These are phyloP conservation scores for Exserohilum turcica DNA, from an alignment of 2,329 filamentous ascomycete species.

Conservation along the genomic window DNA sequence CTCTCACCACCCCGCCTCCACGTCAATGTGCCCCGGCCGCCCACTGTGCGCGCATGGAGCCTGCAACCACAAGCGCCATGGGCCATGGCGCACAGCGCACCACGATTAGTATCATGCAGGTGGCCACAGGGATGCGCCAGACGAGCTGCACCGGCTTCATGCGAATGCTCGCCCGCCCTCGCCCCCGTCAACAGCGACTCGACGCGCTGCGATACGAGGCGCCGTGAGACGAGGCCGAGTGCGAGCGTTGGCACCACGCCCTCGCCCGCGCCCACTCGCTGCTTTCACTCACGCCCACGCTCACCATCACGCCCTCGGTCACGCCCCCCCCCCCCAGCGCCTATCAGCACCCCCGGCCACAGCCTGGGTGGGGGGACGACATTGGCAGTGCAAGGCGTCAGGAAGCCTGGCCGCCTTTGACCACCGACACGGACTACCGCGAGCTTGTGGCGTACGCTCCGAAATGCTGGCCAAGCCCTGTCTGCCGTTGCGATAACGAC, in stretches of 20 bases:
- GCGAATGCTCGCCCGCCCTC: neutral
- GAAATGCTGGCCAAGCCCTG: conserved; percentile 21
- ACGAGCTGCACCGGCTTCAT: conserved; percentile 5
- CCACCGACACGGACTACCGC: conserved; percentile 21
- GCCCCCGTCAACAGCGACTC: neutral
- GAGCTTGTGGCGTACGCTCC: conserved; percentile 19
- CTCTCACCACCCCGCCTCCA: conserved; percentile 10
- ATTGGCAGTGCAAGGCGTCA: conserved; percentile 25
- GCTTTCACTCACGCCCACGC: too few species aligned
- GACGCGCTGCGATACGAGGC: neutral
- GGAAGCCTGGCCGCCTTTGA: conserved; percentile 19
- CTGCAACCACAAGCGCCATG: too few species aligned
- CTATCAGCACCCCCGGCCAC: conserved; percentile 13
- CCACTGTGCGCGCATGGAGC: conserved; percentile 10
- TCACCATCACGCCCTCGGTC: too few species aligned
- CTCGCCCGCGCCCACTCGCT: neutral
- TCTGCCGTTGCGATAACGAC: conserved; percentile 33
- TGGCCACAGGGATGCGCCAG: conserved; percentile 11
- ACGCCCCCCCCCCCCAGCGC: conserved; percentile 16
- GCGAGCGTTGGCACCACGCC: conserved; percentile 1
- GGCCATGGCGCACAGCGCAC: conserved; percentile 14
- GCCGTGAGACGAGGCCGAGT: neutral
- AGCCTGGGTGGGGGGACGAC: conserved; percentile 4
- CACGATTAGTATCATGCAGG: conserved; percentile 16
- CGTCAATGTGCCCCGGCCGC: conserved; percentile 11